Evolutionary conservation across 768 basidiomycete species (phyloP), one percentile per base, ranked within the genome.

Genomic region (Leccinum sublutescens): DNA sequence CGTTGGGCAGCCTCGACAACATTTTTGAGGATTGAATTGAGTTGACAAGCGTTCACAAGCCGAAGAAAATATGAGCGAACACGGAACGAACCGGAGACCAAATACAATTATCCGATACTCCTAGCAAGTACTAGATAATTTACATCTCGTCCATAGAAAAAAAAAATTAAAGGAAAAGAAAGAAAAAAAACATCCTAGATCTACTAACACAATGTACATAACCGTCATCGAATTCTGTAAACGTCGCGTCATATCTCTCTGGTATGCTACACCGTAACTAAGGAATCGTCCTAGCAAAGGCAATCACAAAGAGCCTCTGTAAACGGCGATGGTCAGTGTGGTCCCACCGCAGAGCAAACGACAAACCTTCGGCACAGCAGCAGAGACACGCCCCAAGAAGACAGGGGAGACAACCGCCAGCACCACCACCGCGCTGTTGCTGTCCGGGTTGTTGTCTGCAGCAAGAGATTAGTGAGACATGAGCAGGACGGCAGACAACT

Each of bases 1-100:
- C 83, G 76, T 83, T 83, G 73, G 87, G 85, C 78, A 90, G 83
- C 86, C 87, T 91, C 76, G 87, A 85, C 74, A 91, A 76, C 89
- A 91, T 91, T 89, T 84, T 86, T 77, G 73, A 72, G 76, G 72
- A 74, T 74, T 81, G 75, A 70, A 68, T 68, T 69, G 73, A 72
- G 69, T 70, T 33, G 59, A 72, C 73, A 66, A 50, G 52, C 57
- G 79, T 33, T 81, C 79, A 80, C 81, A 51, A 23, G 76, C 76
- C 77, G 77, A 52, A 65, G 64, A 75, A 43, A 79, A 76, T 61
- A 56, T 59, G 51, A 27, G 65, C 54, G 15, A 2, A 15, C 63
- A 74, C 81, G 82, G 81, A 75, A 72, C 76, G 78, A 78, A 80
- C 77, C 82, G 82, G 82, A 76, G 72, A 71, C 63, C 59, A 71